Percentiles rank a stretch among this genome's conserved stretches.
Evolutionary conservation across 441 rosid genomes (phyloP).

Genomic region (Viola pubescens): DNA sequence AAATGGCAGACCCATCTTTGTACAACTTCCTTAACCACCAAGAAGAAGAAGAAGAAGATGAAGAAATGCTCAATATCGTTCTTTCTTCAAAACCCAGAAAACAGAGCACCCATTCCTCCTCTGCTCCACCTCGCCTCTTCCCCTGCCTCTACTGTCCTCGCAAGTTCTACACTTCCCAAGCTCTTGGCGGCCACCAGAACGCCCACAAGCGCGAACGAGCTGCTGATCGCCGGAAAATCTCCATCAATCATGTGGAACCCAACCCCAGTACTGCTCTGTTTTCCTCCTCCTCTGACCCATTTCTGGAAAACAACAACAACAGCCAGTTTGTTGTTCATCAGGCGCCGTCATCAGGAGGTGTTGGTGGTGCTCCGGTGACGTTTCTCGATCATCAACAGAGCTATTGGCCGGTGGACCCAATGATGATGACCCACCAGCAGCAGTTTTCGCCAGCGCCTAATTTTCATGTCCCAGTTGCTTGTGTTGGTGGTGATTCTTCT

Average conservation of each 20-base stretch:
- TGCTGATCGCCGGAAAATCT: constrained; percentile 51
- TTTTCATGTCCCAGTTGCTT: constrained; percentile 4
- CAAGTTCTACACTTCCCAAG: constrained; percentile 86
- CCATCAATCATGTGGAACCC: constrained; percentile 5
- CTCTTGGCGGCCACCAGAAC: constrained; percentile 95
- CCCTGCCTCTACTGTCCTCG: constrained; percentile 79
- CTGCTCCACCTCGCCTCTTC: constrained; percentile 44
- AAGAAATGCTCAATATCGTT: constrained; percentile 7
- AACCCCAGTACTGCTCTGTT: not conserved
- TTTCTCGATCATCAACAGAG: constrained; percentile 11
- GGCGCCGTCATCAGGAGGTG: constrained; percentile 3
- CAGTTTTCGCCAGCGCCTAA: constrained; percentile 6
- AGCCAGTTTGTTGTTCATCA: constrained; percentile 12
- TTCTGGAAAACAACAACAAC: too few species aligned
- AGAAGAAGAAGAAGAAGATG: constrained; percentile 7
- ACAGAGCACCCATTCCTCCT: constrained; percentile 11
- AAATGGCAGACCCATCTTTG: constrained; percentile 56
- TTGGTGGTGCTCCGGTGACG: constrained; percentile 16
- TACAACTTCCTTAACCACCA: constrained; percentile 43
- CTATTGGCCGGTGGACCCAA: constrained; percentile 16
- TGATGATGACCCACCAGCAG: constrained; percentile 10
- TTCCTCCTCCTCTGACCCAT: not conserved
- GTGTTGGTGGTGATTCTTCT: constrained; percentile 14
- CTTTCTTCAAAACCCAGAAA: constrained; percentile 28
- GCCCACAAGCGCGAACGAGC: constrained; percentile 96